Conservation (phyloP, 495 filamentous ascomycete genomes). For the Cetradonia linearis region DNA sequence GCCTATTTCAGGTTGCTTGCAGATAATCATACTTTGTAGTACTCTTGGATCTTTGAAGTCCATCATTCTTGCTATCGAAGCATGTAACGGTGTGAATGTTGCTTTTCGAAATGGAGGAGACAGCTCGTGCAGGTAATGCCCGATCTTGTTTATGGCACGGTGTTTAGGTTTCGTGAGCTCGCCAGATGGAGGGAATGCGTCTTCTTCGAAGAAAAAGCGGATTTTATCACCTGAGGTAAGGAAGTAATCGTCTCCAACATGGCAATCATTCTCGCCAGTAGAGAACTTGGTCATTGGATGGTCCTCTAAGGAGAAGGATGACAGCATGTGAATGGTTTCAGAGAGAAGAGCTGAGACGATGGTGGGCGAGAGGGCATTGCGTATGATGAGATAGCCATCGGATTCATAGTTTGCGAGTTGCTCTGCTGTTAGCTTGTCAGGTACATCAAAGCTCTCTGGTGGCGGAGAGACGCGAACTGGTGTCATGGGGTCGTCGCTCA, state of each 20-base stretch:
- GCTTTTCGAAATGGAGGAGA: slow-evolving; percentile 60
- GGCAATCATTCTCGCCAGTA: slow-evolving; percentile 56
- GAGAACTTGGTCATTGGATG: slow-evolving; percentile 92
- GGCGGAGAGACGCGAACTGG: slow-evolving; percentile 15
- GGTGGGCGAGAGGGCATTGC: slow-evolving; percentile 54
- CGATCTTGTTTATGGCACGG: slow-evolving; percentile 90
- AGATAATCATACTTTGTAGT: slow-evolving; percentile 94
- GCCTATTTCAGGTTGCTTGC: slow-evolving; percentile 94
- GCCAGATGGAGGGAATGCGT: slow-evolving; percentile 40
- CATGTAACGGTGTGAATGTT: slow-evolving; percentile 44
- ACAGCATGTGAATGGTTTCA: slow-evolving; percentile 65
- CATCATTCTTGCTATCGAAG: slow-evolving; percentile 57
- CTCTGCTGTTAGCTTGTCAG: slow-evolving; percentile 50
- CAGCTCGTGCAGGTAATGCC: slow-evolving; percentile 73
- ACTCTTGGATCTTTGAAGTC: slow-evolving; percentile 64
- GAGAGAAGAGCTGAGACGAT: slow-evolving; percentile 58
- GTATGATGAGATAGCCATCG: slow-evolving; percentile 87
- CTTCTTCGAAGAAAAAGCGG: slow-evolving; percentile 94
- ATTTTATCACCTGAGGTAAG: slow-evolving; percentile 79
- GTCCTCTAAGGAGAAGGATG: slow-evolving; percentile 58
- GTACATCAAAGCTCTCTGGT: not conserved
- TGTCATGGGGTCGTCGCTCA: slow-evolving; percentile 16
- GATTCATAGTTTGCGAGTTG: slow-evolving; percentile 64
- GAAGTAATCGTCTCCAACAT: slow-evolving; percentile 96
- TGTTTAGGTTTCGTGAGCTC: slow-evolving; percentile 64